phyloP scores from a whole-genome alignment of 225 moss, liverwort and hornwort species.

The Antitrichia curtipendula region DNA sequence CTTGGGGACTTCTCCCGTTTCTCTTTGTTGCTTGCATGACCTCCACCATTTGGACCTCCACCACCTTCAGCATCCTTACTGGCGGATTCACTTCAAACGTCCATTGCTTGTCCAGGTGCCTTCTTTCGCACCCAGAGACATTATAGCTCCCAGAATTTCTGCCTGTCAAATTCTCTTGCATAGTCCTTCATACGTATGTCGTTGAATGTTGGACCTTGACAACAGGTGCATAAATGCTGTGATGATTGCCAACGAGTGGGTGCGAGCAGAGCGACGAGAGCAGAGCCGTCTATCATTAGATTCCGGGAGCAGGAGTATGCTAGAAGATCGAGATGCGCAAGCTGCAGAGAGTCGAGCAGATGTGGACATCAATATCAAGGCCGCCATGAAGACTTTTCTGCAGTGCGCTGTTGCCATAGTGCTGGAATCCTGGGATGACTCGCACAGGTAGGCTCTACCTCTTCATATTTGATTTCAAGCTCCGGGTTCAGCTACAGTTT shows the following conservation, averaged over 20 bases:
- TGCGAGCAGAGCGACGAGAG: conserved; percentile 63
- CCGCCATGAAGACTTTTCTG: conserved; percentile 73
- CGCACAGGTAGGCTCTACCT: conserved; percentile 40
- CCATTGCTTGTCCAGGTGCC: conserved; percentile 86
- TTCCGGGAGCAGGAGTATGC: conserved; percentile 30
- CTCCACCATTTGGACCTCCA: conserved; percentile 73
- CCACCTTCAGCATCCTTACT: conserved; percentile 72
- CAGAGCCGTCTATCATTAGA: conserved; percentile 36
- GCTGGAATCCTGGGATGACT: conserved; percentile 67
- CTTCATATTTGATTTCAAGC: not conserved
- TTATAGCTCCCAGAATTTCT: not conserved
- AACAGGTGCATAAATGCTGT: conserved; percentile 78
- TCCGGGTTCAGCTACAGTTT: not conserved
- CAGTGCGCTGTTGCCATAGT: conserved; percentile 85
- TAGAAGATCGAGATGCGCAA: conserved; percentile 25
- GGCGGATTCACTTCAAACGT: conserved; percentile 94
- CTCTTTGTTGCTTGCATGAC: conserved; percentile 89
- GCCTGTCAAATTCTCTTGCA: not conserved
- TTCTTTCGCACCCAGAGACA: not conserved
- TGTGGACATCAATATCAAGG: conserved; percentile 64
- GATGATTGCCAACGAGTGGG: conserved; percentile 74
- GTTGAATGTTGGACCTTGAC: not conserved
- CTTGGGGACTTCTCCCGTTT: conserved; percentile 77
- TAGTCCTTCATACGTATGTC: not conserved
- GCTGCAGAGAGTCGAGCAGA: conserved; percentile 52